Evolutionary conservation across 1,284 basidiomycete genomes (phyloP).

Genomic region (Heterobasidion occidentale): DNA sequence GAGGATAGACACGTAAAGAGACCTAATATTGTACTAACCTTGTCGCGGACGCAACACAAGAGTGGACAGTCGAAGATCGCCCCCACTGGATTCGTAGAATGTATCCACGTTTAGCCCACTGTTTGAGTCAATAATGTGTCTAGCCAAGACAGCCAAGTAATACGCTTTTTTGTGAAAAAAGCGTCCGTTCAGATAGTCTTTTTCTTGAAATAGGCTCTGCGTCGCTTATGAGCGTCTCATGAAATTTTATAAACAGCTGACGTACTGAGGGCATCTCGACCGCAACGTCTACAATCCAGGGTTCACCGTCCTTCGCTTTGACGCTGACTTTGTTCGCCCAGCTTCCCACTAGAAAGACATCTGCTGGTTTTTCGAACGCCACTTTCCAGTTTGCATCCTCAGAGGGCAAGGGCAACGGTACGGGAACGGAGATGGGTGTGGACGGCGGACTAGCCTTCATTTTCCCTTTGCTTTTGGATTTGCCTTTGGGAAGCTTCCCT

Average conservation of each 20-base stretch:
- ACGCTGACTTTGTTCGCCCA: conserved; percentile 67
- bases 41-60: conserved; percentile 53
- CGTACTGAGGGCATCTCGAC: conserved; percentile 82
- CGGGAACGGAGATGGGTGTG: conserved; percentile 42
- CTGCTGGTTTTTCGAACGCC: conserved; percentile 57
- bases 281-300: conserved; percentile 76
- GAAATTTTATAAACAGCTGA: conserved; percentile 1
- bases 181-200: conserved; percentile 86
- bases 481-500: conserved; percentile 3
- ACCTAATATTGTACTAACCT: conserved; percentile 32
- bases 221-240: not conserved
- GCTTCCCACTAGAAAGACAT: conserved; percentile 66
- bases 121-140: conserved; percentile 44
- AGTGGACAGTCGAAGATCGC: conserved; percentile 64
- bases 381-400: conserved; percentile 75
- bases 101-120: conserved; percentile 44
- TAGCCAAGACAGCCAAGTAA: conserved; percentile 80
- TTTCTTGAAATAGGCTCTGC: conserved; percentile 83
- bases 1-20: not conserved
- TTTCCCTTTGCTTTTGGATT: conserved; percentile 11
- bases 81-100: conserved; percentile 50
- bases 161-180: conserved; percentile 93
- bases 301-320: conserved; percentile 53
- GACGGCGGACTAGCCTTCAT: conserved; percentile 1
- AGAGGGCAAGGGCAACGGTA: conserved; percentile 58